Evolutionary conservation across 192 early-diverging fungal species (phyloP), one percentile per base, ranked within the genome.

Genomic region (Thamnidium elegans): DNA sequence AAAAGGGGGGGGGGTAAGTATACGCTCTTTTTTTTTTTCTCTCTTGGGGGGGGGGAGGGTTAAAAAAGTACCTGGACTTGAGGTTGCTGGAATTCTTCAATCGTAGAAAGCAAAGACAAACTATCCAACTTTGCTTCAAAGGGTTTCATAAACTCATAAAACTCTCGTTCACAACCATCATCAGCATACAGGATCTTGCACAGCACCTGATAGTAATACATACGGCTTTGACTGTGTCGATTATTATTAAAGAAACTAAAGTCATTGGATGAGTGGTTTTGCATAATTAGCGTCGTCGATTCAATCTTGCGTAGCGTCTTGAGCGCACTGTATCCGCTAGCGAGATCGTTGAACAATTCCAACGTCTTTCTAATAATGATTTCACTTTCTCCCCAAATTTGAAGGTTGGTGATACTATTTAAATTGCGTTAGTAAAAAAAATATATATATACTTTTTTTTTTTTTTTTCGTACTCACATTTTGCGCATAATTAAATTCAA

Each of bases 281-380:
- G 76, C 14, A 95, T 69, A 17, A 96, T 69, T n/a, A 81, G 65
- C 68, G 84, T 72, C 3, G 81, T 80, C 1, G 86, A 84, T 46
- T 93, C 90, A 26, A 92, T 70, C 59, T 90, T 87, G 5, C 91
- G 79, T 11, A 95, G 74, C 58, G 86, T 80, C 71, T 89, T 87
- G 21, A 92, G 83, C 11, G 85, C 77, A 39, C 83, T 87, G 66
- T 92, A 93, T 63, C 42, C 90, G 7, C 77, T 78, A 0, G 91
- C 79, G 23, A 95, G 69, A 19, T 95, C 91, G 58, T 87, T 80
- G 63, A 94, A 88, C 39, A 95, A 72, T 48, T 80, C 77, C 46
- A 96, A 71, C 11, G 89, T 86, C 36, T 79, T 75, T 9, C 71
- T 69, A 20, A 93, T 81, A 5, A 92, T 72, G 4, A 64, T 62